Evolutionary conservation across 495 filamentous ascomycete genomes (phyloP), one percentile per base, ranked within the genome.

Genomic region (Elaphomyces granulatus): DNA sequence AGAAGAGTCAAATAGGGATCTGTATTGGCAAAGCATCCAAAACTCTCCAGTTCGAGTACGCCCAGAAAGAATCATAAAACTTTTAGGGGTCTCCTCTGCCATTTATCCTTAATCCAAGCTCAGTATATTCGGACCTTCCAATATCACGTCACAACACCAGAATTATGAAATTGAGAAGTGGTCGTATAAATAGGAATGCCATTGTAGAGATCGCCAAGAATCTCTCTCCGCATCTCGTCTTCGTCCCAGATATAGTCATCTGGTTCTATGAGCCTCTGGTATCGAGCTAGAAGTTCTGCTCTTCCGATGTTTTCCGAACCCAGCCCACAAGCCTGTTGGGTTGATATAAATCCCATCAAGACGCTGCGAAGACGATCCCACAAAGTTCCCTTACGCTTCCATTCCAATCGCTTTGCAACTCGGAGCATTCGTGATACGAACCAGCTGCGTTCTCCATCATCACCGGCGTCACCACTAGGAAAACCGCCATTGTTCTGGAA

Each of bases 381-480:
- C 14, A 49, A 49, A 7, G 45, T 42, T n/a, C 52, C 52, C 12
- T 50, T 37, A 26, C 37, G 49, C 40, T 50, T 52, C 52, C 52
- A 55, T 43, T 55, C 52, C 15, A 55, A 44, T 7, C 44, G 52
- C 33, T 55, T 55, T 34, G 47, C 45, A 17, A 52, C 43, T 7
- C 52, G 49, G 10, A 55, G 40, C 52, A 55, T 55, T 8, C 52
- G 52, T 1, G 52, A 55, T 3, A 55, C 52, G 12, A 50, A 39
- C 52, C 52, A 55, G 40, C 52, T 53, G 36, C 52, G 32, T 21
- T 45, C 49, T 17, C 50, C 47, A 1, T 42, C 31, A 34, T 48
- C 41, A 12, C 42, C 41, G 18, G 43, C 30, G 2, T 49, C 34
- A 15, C 35, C 42, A 10, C 10, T 33, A 12, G 51, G 40, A 28